Evolutionary conservation across 2,329 filamentous ascomycete genomes (phyloP).

Genomic region (Ilyonectria sp.): DNA sequence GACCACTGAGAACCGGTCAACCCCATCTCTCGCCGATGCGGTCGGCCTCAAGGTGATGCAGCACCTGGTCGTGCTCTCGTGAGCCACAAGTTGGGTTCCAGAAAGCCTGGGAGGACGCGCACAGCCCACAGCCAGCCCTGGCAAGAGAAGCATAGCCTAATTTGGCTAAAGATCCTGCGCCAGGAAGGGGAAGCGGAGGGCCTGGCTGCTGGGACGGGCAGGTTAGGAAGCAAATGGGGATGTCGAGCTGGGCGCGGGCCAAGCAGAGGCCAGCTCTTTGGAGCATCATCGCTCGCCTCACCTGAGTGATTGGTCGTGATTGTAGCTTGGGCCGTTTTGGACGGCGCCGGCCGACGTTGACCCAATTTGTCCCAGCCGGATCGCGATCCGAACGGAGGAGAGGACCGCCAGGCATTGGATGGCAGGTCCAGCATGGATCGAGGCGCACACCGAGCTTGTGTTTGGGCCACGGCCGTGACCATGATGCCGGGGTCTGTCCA

Average conservation of each 20-base stretch:
- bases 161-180: slow-evolving; percentile 42
- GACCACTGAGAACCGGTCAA: slow-evolving; percentile 36
- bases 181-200: slow-evolving; percentile 29
- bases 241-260: slow-evolving; percentile 33
- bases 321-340: slow-evolving; percentile 45
- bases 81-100: slow-evolving; percentile 41
- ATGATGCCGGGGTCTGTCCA: slow-evolving; percentile 43
- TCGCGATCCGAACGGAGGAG: slow-evolving; percentile 42
- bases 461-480: slow-evolving; percentile 38
- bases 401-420: slow-evolving; percentile 24
- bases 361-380: slow-evolving; percentile 46
- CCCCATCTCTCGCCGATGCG: slow-evolving; percentile 34
- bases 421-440: slow-evolving; percentile 42
- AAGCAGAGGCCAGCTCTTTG: slow-evolving; percentile 40
- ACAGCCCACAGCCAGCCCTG: slow-evolving; percentile 36
- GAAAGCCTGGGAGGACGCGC: slow-evolving; percentile 39
- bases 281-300: slow-evolving; percentile 44
- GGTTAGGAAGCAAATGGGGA: slow-evolving; percentile 38
- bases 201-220: slow-evolving; percentile 41
- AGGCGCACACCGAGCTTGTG: slow-evolving; percentile 43
- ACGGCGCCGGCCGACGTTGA: slow-evolving; percentile 43
- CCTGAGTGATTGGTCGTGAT: slow-evolving; percentile 45
- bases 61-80: slow-evolving; percentile 35
- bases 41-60: slow-evolving; percentile 43
- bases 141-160: slow-evolving; percentile 35